Percentiles rank a stretch among this genome's conserved stretches.
Conservation (phyloP, 441 rosid genomes). For the Populus tomentosa region DNA sequence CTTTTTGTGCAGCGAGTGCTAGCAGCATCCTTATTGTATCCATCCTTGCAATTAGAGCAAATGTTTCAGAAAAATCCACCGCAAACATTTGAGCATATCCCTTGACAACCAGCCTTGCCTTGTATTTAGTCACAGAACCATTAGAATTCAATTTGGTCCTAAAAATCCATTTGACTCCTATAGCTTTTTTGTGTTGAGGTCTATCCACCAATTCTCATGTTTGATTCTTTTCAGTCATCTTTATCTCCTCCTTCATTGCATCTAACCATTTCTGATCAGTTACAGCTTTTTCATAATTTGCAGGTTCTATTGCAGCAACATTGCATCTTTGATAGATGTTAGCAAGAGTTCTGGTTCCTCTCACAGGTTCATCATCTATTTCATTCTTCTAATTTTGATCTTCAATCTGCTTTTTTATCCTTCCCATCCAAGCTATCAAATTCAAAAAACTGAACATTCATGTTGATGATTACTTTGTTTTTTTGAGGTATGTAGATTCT, state of each 20-base stretch:
- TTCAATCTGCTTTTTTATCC: not conserved
- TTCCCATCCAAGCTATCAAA: not conserved
- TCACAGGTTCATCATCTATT: not conserved
- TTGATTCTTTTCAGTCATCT: not conserved
- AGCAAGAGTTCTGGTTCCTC: not conserved
- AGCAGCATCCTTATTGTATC: not conserved
- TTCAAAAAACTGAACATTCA: not conserved
- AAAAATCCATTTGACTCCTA: not conserved
- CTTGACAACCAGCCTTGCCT: no score
- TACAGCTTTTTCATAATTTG: not conserved
- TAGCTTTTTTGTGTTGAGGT: not conserved
- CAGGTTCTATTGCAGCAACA: no score
- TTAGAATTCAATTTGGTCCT: no score
- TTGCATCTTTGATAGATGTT: no score
- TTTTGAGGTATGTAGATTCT: not conserved
- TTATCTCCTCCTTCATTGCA: not conserved
- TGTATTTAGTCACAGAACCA: no score
- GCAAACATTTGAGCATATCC: no score
- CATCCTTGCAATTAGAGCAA: not conserved
- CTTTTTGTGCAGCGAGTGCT: not conserved
- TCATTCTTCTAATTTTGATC: not conserved
- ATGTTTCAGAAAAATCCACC: no score
- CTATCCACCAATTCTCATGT: not conserved
- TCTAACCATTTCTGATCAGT: not conserved
- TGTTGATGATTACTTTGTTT: not conserved